A percentile compares a stretch with the other conserved stretches of the same genome.
phyloP scores from a whole-genome alignment of 176 grass and related monocot species.

The Avena eriantha region DNA sequence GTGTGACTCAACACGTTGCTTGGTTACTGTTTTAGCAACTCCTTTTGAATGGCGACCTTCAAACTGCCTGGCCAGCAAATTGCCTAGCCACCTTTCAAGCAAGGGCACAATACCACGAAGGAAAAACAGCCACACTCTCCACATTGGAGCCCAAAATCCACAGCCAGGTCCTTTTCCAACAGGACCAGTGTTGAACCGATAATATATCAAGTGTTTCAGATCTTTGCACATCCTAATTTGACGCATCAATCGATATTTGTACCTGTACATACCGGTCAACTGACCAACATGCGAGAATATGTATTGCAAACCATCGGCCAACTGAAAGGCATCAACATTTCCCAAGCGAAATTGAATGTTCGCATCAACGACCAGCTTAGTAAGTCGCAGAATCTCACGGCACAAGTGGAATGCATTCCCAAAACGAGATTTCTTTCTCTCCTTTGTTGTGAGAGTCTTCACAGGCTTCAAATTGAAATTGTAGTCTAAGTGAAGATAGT shows the following conservation, averaged over 20 bases:
- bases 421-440: constrained; percentile 99
- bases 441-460: constrained; percentile 98
- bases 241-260: constrained; percentile 95
- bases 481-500: constrained; percentile 98
- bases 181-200: constrained; percentile 97
- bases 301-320: constrained; percentile 97
- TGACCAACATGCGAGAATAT: constrained; percentile 99
- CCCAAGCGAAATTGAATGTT: constrained; percentile 97
- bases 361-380: constrained; percentile 96
- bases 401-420: constrained; percentile 99
- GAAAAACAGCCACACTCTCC: constrained; percentile 99
- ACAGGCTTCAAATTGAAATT: constrained; percentile 99
- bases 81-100: constrained; percentile 93
- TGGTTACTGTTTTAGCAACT: constrained; percentile 98
- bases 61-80: constrained; percentile 93
- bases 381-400: constrained; percentile 95
- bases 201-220: constrained; percentile 99
- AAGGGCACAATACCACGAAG: constrained; percentile 96
- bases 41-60: constrained; percentile 97
- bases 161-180: constrained; percentile 98
- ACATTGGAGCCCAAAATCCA: constrained; percentile 98
- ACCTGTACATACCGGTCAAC: constrained; percentile 97
- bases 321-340: constrained; percentile 96
- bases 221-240: constrained; percentile 99
- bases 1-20: constrained; percentile 97